Base-by-base conservation (phyloP, 1,139 yeast genomes). In the Candida buenavistaensis region DNA sequence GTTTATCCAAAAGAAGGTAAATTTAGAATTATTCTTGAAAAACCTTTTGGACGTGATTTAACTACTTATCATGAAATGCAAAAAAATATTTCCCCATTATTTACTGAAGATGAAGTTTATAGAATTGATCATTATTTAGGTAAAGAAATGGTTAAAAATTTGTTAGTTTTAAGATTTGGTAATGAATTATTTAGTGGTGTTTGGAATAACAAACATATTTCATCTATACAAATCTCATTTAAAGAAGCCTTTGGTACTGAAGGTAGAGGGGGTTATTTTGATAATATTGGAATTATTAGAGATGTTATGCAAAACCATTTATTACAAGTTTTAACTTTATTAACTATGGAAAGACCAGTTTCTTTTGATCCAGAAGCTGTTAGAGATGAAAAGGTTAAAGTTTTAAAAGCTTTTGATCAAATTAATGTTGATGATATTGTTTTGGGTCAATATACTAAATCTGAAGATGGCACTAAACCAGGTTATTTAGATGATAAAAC, bases 271-370 rank as follows among this genome's bases (percentile, higher is more conserved):
- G 98, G 98, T 25, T 92, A 92, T 69, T 92, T 94, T 56, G 97
- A 94, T 64, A 72, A 75, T 41, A 88, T 90, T 54, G 99, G 99
- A 40, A 92, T 92, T 54, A 87, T 92, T 47, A 81, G 99, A 64
- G 99, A 92, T 57, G 97, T 92, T 36, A 90, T 94, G 89, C 99
- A 92, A 69, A 92, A 92, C 73, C 99, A 92, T 65, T 67, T 92
- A 55, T 72, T 92, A 54, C 99, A 92, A 68, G 95, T 92, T 17
- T 69, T 92, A 57, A 89, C 97, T 6, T 66, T 94, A 43, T 69
- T 92, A 46, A 88, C 97, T 36, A 90, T 92, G 97, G 98, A 92
- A 58, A 79, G 96, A 60, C 98, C 99, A 10, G 82, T 78, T 15
- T 78, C 92, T 13, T 84, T 84, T 53, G 88, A 83, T 50, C 88